Percentiles rank a stretch among this genome's conserved stretches.
These are phyloP conservation scores for Saccharomyces hybrid DNA, from an alignment of 1,139 yeast genomes.

Conservation along the genomic window DNA sequence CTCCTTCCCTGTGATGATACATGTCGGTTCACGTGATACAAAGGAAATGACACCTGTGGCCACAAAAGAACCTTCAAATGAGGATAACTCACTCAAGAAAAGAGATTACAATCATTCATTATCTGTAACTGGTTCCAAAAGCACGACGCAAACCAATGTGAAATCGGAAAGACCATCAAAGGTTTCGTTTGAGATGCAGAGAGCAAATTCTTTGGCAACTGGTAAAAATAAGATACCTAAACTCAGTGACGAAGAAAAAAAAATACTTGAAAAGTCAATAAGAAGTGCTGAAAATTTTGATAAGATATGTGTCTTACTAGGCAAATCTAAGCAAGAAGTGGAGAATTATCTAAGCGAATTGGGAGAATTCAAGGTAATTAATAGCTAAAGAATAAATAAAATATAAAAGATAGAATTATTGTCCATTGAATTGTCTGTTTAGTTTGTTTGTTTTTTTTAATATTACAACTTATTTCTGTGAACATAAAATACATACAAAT, in stretches of 20 bases:
- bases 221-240: conserved; percentile 20
- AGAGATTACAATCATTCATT: not conserved
- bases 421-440: not conserved
- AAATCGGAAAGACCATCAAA: conserved; percentile 16
- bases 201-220: conserved; percentile 3
- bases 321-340: conserved; percentile 49
- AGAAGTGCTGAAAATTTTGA: conserved; percentile 60
- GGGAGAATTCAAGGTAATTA: conserved; percentile 34
- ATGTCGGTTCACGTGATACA: conserved; percentile 35
- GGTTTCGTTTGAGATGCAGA: conserved; percentile 21
- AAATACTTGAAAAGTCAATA: conserved; percentile 40
- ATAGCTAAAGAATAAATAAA: conserved; percentile 19
- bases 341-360: conserved; percentile 40
- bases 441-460: conserved; percentile 5
- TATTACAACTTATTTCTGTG: conserved; percentile 4
- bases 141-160: conserved; percentile 3
- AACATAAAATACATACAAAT: not conserved
- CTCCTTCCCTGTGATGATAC: conserved; percentile 56
- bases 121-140: not conserved
- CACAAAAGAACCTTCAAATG: conserved; percentile 17
- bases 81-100: conserved; percentile 20
- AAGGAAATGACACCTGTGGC: conserved; percentile 16
- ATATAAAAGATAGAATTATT: not conserved
- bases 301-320: conserved; percentile 62
- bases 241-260: conserved; percentile 32